These are phyloP conservation scores for Cercospora sp. DNA, from an alignment of 2,329 filamentous ascomycete genomes.

Conservation along the genomic window DNA sequence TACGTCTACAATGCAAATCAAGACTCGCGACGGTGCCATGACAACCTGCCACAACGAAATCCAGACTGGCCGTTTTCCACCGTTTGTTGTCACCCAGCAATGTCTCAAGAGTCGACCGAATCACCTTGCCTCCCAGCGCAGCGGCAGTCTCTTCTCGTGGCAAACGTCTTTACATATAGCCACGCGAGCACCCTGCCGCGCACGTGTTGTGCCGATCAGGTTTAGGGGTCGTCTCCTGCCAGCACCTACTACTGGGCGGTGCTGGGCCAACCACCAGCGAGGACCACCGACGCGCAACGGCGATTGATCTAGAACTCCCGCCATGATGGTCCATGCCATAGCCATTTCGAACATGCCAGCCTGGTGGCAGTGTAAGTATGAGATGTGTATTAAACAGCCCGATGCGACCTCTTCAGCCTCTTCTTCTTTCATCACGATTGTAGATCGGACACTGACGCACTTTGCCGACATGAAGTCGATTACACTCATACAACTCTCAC, in stretches of 20 bases:
- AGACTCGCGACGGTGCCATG: background rate
- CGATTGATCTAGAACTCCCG: background rate
- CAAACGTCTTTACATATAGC: background rate
- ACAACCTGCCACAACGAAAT: background rate
- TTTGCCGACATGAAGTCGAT: conserved; percentile 5
- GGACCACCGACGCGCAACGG: background rate
- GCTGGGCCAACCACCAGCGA: background rate
- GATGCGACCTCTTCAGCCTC: background rate
- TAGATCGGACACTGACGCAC: background rate
- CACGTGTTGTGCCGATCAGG: background rate
- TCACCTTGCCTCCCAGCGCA: background rate
- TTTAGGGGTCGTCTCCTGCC: background rate
- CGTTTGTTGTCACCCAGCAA: conserved; percentile 1
- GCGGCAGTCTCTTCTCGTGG: background rate
- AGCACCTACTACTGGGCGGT: background rate
- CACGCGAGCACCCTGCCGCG: background rate
- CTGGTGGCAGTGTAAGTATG: background rate
- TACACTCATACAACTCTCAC: background rate
- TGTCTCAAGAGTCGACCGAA: background rate
- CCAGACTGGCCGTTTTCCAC: background rate
- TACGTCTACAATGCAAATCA: background rate
- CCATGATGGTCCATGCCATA: background rate
- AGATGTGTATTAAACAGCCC: background rate
- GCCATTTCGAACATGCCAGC: background rate
- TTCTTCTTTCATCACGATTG: background rate